These are phyloP conservation scores for Rhizopus microsporus DNA, from an alignment of 371 early-diverging fungal genomes.

Conservation along the genomic window DNA sequence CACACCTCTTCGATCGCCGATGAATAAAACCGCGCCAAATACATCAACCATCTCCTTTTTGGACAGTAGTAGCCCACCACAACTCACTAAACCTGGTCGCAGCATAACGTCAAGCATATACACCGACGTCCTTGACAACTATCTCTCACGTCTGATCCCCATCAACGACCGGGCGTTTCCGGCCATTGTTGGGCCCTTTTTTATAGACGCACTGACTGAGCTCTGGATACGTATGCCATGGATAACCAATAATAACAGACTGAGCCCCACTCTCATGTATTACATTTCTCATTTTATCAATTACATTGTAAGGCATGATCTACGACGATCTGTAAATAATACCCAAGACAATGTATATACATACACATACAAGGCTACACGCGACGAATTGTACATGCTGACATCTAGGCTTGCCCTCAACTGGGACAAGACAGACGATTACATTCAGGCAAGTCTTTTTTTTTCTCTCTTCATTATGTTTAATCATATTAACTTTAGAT, in stretches of 20 bases:
- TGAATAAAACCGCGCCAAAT: conserved; percentile 3
- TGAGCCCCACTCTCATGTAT: conserved; percentile 21
- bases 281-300: conserved; percentile 27
- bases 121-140: conserved; percentile 21
- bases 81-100: not conserved
- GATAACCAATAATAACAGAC: conserved; percentile 22
- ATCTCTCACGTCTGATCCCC: conserved; percentile 21
- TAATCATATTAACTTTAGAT: conserved; percentile 1
- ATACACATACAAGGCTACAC: conserved; percentile 18
- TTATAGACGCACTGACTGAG: conserved; percentile 34
- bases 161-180: conserved; percentile 7
- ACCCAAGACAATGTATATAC: conserved; percentile 12
- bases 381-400: conserved; percentile 31
- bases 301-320: conserved; percentile 29
- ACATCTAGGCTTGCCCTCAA: conserved; percentile 37
- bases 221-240: conserved; percentile 39
- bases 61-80: not conserved
- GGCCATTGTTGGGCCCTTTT: conserved; percentile 20
- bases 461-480: not conserved
- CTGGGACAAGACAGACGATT: conserved; percentile 34
- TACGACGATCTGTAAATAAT: conserved; percentile 13
- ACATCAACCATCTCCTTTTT: not conserved
- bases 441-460: conserved; percentile 14
- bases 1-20: not conserved
- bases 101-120: conserved; percentile 19